A percentile compares a stretch with the other conserved stretches of the same genome.
Evolutionary conservation across 371 early-diverging fungal genomes (phyloP).

Genomic region (Mucor mucedo): DNA sequence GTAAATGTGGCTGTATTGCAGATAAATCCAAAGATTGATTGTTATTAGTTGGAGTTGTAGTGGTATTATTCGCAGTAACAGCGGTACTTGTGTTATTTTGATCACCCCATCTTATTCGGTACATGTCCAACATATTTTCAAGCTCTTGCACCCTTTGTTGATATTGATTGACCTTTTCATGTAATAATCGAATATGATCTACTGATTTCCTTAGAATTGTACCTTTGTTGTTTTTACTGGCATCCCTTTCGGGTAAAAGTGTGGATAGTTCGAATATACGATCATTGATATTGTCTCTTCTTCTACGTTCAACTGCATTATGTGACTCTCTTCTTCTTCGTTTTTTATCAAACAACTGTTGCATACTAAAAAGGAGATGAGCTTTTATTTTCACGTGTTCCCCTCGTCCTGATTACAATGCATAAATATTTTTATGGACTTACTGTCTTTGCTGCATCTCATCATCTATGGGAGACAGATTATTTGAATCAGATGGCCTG

Average conservation of each 20-base stretch:
- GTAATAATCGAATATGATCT: slow-evolving; percentile 80
- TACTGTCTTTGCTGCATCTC: slow-evolving; percentile 41
- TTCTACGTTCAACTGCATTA: slow-evolving; percentile 82
- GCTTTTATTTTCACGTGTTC: background rate
- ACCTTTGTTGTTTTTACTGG: slow-evolving; percentile 79
- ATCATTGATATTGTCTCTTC: slow-evolving; percentile 96
- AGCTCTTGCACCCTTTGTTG: slow-evolving; percentile 70
- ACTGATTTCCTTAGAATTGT: slow-evolving; percentile 84
- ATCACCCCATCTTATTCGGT: slow-evolving; percentile 33
- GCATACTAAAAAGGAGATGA: slow-evolving; percentile 26
- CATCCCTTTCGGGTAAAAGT: slow-evolving; percentile 53
- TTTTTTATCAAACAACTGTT: slow-evolving; percentile 42
- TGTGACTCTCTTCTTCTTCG: slow-evolving; percentile 44
- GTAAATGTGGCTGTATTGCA: slow-evolving; percentile 28
- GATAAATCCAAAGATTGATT: slow-evolving; percentile 32
- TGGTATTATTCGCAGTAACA: slow-evolving; percentile 1
- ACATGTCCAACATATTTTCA: slow-evolving; percentile 51
- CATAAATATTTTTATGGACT: slow-evolving; percentile 12
- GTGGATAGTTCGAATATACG: slow-evolving; percentile 71
- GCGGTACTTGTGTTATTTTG: slow-evolving; percentile 12
- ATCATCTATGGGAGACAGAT: slow-evolving; percentile 20
- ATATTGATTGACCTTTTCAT: slow-evolving; percentile 61
- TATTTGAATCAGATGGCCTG: background rate
- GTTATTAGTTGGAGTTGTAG: background rate
- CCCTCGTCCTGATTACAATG: slow-evolving; percentile 23